These are phyloP conservation scores for Brettanomyces anomalus DNA, from an alignment of 805 yeast genomes.

Conservation along the genomic window DNA sequence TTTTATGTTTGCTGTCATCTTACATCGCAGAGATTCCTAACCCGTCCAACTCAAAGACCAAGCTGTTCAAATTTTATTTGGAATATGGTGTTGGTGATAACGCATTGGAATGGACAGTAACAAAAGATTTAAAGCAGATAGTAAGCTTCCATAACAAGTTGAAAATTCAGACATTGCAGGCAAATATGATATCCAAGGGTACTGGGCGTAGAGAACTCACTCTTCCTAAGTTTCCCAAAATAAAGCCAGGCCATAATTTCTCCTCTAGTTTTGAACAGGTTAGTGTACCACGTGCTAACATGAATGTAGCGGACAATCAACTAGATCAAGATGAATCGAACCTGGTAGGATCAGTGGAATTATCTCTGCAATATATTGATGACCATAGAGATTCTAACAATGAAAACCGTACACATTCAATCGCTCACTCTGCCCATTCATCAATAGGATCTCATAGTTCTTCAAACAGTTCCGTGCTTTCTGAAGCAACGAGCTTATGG, in stretches of 20 bases:
- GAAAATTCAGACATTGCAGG: conserved; percentile 42
- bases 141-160: conserved; percentile 61
- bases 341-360: background rate
- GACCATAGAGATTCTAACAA: background rate
- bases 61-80: conserved; percentile 55
- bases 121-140: conserved; percentile 64
- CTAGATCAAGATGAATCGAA: background rate
- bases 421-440: background rate
- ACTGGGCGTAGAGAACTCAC: conserved; percentile 17
- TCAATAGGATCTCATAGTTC: background rate
- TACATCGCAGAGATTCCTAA: conserved; percentile 44
- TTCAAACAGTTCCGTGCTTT: conserved; percentile 5
- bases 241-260: background rate
- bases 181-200: conserved; percentile 19
- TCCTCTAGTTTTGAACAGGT: background rate
- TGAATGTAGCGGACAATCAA: background rate
- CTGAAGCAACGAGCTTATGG: background rate
- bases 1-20: conserved; percentile 65
- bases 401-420: background rate
- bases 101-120: conserved; percentile 71
- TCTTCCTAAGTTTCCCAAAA: conserved; percentile 31
- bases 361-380: background rate
- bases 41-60: conserved; percentile 28
- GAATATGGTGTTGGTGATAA: conserved; percentile 87
- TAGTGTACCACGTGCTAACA: background rate